Base-by-base conservation (phyloP, 495 filamentous ascomycete species). In the Podospora bellae-mahoneyi region DNA sequence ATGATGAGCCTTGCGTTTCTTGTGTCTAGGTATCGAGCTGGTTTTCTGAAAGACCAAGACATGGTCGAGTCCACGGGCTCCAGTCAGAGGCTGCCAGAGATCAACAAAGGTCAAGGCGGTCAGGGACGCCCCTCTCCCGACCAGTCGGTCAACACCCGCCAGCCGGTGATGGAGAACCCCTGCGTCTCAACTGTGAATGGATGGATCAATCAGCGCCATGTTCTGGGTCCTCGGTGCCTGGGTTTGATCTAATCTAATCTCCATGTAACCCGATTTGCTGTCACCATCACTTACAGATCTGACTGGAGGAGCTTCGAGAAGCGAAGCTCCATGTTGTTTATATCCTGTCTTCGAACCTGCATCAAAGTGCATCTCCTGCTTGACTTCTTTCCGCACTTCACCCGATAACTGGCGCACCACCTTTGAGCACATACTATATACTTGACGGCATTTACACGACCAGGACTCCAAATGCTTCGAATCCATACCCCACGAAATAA, bases 201-300 rank as follows among this genome's bases (percentile, higher is more conserved):
- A 48, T 48, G 39, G 39, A 48, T 48, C 39, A 16, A 30, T 48
- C 59, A 7, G 58, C 10, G 3, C 58, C 10, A 26, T 63, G 60
- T 54, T 54, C 61, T 69, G 68, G 68, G 19, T 27, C 60, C 18
- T 48, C 15, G 39, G 39, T 48, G 39, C 39, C 39, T 48, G 39
- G 2, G 0, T 13, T 1, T 2, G 23, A 70, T 70, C 69, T 71
- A 66, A 68, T 68, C 66, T 71, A 64, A 68, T 68, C 66, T 69
- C 32, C n/a, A n/a, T 15, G 10, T 4, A 23, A 68, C 55, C 69
- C 60, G 66, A 71, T 71, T 66, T 68, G 66, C 27, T 23, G 66
- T 23, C 28, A 34, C 26, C 54, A 71, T 68, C 66, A 15, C 4
- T 13, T 48, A 48, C 39, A 48, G 39, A 48, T 48, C 9, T 48